A percentile compares a stretch with the other conserved stretches of the same genome.
Conservation (phyloP, 2,329 filamentous ascomycete genomes). For the Aureobasidium sp. region DNA sequence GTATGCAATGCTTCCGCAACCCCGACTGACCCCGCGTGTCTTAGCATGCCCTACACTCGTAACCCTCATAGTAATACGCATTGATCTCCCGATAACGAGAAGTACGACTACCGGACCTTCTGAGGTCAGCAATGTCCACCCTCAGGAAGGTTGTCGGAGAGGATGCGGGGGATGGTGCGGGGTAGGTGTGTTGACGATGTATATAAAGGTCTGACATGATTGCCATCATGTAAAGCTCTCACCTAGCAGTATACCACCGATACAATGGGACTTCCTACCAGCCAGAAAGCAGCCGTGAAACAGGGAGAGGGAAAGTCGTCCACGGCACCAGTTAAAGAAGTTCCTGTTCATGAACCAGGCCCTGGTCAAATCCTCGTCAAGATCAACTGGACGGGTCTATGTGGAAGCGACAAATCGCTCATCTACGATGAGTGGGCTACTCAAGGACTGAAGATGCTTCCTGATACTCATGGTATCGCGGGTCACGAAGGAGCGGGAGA, state of each 20-base stretch:
- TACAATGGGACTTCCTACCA: slow-evolving; percentile 3
- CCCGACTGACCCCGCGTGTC: neutral
- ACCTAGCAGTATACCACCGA: neutral
- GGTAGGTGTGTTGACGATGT: neutral
- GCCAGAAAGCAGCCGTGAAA: slow-evolving; percentile 29
- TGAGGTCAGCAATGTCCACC: neutral
- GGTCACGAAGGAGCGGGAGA: slow-evolving; percentile 25
- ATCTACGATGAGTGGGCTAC: slow-evolving; percentile 29
- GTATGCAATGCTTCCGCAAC: neutral
- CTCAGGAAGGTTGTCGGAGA: too few species aligned
- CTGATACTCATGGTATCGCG: slow-evolving; percentile 21
- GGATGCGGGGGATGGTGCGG: neutral
- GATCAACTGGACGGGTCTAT: slow-evolving; percentile 28
- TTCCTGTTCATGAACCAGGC: slow-evolving; percentile 24
- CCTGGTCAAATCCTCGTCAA: slow-evolving; percentile 29
- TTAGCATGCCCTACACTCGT: neutral
- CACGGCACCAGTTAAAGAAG: slow-evolving; percentile 23
- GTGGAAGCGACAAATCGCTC: slow-evolving; percentile 28
- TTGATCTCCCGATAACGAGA: neutral
- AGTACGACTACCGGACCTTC: neutral
- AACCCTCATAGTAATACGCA: neutral
- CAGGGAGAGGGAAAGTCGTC: slow-evolving; percentile 22
- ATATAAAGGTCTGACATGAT: neutral
- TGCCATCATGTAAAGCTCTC: neutral
- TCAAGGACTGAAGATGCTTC: slow-evolving; percentile 23